These are phyloP conservation scores for Mariannaea sp. DNA, from an alignment of 2,329 filamentous ascomycete species.

Conservation along the genomic window DNA sequence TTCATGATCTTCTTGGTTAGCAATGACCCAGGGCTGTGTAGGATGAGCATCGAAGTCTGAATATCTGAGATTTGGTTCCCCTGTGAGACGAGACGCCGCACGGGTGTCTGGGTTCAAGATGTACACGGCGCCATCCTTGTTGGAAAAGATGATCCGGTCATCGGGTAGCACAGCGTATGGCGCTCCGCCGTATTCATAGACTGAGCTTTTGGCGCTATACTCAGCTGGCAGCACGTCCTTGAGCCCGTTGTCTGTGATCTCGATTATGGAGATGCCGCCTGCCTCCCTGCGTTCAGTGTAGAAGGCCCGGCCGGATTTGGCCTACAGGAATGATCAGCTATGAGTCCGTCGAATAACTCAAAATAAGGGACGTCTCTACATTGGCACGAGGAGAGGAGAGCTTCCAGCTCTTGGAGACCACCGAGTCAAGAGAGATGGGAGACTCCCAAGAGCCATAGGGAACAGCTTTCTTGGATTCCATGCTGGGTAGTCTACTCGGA, in stretches of 20 bases:
- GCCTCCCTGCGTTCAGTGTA: slow-evolving; percentile 46
- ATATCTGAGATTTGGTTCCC: slow-evolving; percentile 46
- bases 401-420: slow-evolving; percentile 42
- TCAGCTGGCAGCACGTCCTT: slow-evolving; percentile 50
- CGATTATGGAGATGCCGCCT: slow-evolving; percentile 52
- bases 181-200: slow-evolving; percentile 60
- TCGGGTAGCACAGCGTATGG: slow-evolving; percentile 47
- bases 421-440: slow-evolving; percentile 44
- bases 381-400: slow-evolving; percentile 45
- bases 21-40: slow-evolving; percentile 49
- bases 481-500: not conserved
- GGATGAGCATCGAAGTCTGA: slow-evolving; percentile 53
- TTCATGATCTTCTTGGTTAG: slow-evolving; percentile 57
- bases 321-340: slow-evolving; percentile 23
- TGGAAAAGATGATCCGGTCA: slow-evolving; percentile 52
- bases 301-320: slow-evolving; percentile 42
- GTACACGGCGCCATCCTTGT: slow-evolving; percentile 50
- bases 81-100: slow-evolving; percentile 42
- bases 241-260: slow-evolving; percentile 41
- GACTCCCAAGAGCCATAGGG: slow-evolving; percentile 49
- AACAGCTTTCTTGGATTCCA: slow-evolving; percentile 28
- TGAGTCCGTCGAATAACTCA: no score
- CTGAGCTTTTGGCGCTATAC: slow-evolving; percentile 50
- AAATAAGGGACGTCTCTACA: slow-evolving; percentile 27
- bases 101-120: slow-evolving; percentile 47